Evolutionary conservation across 2,329 filamentous ascomycete species (phyloP).

Genomic region (Fusarium haematococcum): DNA sequence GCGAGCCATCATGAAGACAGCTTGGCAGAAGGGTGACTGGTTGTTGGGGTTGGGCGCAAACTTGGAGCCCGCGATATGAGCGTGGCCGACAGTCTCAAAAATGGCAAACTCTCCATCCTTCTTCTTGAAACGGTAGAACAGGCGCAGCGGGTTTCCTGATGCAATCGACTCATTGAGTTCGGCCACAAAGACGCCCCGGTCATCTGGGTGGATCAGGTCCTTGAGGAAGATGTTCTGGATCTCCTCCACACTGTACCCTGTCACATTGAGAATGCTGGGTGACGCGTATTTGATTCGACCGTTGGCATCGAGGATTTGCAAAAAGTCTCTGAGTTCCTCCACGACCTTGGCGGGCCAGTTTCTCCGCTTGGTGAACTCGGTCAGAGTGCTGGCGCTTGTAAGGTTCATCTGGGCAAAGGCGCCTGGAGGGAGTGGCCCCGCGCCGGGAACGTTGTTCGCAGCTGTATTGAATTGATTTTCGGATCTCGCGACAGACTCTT

Average conservation of each 20-base stretch:
- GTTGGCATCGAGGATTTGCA: constrained; percentile 88
- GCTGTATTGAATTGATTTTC: constrained; percentile 52
- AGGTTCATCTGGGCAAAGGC: constrained; percentile 50
- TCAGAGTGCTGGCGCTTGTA: constrained; percentile 59
- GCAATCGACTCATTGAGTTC: constrained; percentile 93
- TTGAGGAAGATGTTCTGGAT: constrained; percentile 81
- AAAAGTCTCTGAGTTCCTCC: constrained; percentile 88
- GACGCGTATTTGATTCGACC: constrained; percentile 89
- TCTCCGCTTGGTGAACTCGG: constrained; percentile 70
- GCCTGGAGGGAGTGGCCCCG: constrained; percentile 56
- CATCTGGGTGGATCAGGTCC: constrained; percentile 88
- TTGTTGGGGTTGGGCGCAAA: constrained; percentile 73
- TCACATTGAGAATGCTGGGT: constrained; percentile 78
- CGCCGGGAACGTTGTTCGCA: constrained; percentile 55
- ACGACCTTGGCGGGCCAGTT: constrained; percentile 92
- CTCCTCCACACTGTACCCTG: constrained; percentile 78
- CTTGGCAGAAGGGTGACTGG: constrained; percentile 79
- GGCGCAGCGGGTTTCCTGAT: constrained; percentile 80
- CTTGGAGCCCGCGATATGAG: constrained; percentile 81
- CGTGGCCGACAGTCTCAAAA: constrained; percentile 93
- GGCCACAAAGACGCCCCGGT: constrained; percentile 83
- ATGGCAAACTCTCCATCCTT: constrained; percentile 80
- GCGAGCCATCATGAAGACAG: constrained; percentile 93
- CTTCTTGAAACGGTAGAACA: constrained; percentile 88
- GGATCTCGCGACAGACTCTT: constrained; percentile 47